These are phyloP conservation scores for Phytopythium sindhum DNA, from an alignment of 352 stramenopile species.

Conservation along the genomic window DNA sequence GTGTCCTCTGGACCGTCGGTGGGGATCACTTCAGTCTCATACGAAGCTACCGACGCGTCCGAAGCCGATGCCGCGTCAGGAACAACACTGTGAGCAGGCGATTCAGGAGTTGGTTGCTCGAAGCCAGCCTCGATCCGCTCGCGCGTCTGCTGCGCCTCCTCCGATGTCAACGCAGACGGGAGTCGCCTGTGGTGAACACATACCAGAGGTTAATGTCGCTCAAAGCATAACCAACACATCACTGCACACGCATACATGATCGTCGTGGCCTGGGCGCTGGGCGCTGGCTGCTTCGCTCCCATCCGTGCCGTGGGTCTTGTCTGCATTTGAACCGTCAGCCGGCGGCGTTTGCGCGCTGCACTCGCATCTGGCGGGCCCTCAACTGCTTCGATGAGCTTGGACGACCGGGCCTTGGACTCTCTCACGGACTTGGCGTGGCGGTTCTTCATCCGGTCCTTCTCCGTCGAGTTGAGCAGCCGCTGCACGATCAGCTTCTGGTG, in stretches of 20 bases:
- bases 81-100: not conserved
- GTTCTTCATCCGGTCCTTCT: conserved; percentile 84
- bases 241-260: not conserved
- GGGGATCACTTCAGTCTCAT: not conserved
- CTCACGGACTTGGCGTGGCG: conserved; percentile 69
- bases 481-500: conserved; percentile 83
- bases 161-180: conserved; percentile 33
- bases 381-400: conserved; percentile 48
- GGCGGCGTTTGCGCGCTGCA: not conserved
- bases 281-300: not conserved
- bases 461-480: conserved; percentile 63
- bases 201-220: not conserved
- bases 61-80: not conserved
- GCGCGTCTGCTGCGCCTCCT: conserved; percentile 25
- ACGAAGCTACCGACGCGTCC: not conserved
- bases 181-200: conserved; percentile 9
- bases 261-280: not conserved
- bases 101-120: conserved; percentile 13
- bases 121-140: conserved; percentile 38
- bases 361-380: conserved; percentile 7
- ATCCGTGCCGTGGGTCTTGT: not conserved
- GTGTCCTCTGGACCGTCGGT: not conserved
- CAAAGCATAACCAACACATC: not conserved
- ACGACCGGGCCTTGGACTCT: conserved; percentile 63
- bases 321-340: not conserved